Conservation (phyloP, 805 yeast genomes). For the Limtongia smithiae region DNA sequence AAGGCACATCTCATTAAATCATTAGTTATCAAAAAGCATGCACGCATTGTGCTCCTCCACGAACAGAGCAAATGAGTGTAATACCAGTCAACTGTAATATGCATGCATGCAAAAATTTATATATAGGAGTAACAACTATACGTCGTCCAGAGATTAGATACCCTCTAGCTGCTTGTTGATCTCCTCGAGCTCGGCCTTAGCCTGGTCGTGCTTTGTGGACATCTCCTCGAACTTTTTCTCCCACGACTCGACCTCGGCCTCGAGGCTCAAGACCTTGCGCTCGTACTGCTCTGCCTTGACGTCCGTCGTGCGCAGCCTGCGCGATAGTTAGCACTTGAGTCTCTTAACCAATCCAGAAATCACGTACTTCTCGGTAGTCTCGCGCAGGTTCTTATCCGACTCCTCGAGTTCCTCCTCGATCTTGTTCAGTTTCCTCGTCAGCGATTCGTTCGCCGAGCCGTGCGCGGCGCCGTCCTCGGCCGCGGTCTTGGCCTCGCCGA, state of each 20-base stretch:
- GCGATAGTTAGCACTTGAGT: too few species aligned
- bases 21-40: too few species aligned
- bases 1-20: too few species aligned
- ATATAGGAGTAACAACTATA: too few species aligned
- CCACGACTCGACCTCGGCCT: slow-evolving; percentile 85
- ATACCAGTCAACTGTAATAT: too few species aligned
- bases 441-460: slow-evolving; percentile 84
- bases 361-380: slow-evolving; percentile 70
- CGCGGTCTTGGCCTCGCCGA: slow-evolving; percentile 72
- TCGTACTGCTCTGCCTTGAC: slow-evolving; percentile 94
- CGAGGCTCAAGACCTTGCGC: slow-evolving; percentile 87
- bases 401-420: slow-evolving; percentile 89
- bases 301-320: slow-evolving; percentile 80
- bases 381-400: slow-evolving; percentile 85
- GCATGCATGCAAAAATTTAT: too few species aligned
- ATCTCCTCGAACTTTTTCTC: slow-evolving; percentile 90
- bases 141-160: slow-evolving; percentile 32
- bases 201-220: slow-evolving; percentile 71
- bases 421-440: slow-evolving; percentile 81
- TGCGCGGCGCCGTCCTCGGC: slow-evolving; percentile 89
- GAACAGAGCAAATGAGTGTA: too few species aligned
- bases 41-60: too few species aligned
- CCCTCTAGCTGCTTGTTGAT: slow-evolving; percentile 92
- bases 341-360: too few species aligned
- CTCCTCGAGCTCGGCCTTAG: slow-evolving; percentile 93